phyloP scores from a whole-genome alignment of 2,329 filamentous ascomycete genomes.

The Pleoardoris graminearum region DNA sequence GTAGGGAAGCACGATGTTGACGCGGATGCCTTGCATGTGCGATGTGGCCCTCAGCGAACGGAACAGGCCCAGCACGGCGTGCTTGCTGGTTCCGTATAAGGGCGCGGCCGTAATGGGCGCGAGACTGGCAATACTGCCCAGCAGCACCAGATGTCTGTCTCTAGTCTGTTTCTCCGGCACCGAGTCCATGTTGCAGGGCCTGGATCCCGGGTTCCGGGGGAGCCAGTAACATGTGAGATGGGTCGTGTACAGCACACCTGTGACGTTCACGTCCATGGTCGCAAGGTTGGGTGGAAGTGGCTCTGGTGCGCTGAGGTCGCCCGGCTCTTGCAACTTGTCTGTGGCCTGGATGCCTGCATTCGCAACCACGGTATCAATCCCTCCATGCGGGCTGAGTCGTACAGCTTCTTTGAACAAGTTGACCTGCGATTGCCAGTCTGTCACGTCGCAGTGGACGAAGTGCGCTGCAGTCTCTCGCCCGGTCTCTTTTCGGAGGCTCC shows the following conservation, averaged over 20 bases:
- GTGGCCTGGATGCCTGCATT: conserved; percentile 63
- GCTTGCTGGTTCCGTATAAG: conserved; percentile 66
- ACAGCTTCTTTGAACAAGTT: conserved; percentile 64
- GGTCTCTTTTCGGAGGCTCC: conserved; percentile 52
- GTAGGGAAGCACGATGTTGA: conserved; percentile 70
- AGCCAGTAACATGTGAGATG: conserved; percentile 67
- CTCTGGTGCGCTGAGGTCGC: conserved; percentile 49
- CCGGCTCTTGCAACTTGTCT: conserved; percentile 54
- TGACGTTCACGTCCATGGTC: conserved; percentile 65
- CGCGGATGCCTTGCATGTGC: conserved; percentile 57
- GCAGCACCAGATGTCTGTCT: conserved; percentile 64
- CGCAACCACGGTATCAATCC: conserved; percentile 66
- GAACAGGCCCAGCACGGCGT: conserved; percentile 68
- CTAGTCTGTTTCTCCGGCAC: conserved; percentile 35
- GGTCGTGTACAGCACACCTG: conserved; percentile 66
- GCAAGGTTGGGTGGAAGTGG: conserved; percentile 56
- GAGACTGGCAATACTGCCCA: conserved; percentile 64
- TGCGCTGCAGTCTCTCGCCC: conserved; percentile 55
- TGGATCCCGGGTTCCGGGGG: conserved; percentile 53
- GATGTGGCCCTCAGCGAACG: conserved; percentile 59
- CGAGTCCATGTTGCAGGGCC: conserved; percentile 35
- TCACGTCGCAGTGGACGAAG: conserved; percentile 67
- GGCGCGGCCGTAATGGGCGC: conserved; percentile 46
- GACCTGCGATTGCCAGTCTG: conserved; percentile 66
- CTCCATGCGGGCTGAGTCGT: conserved; percentile 57